Evolutionary conservation across 805 yeast genomes (phyloP).

Genomic region (Nakazawaea anatomiae): DNA sequence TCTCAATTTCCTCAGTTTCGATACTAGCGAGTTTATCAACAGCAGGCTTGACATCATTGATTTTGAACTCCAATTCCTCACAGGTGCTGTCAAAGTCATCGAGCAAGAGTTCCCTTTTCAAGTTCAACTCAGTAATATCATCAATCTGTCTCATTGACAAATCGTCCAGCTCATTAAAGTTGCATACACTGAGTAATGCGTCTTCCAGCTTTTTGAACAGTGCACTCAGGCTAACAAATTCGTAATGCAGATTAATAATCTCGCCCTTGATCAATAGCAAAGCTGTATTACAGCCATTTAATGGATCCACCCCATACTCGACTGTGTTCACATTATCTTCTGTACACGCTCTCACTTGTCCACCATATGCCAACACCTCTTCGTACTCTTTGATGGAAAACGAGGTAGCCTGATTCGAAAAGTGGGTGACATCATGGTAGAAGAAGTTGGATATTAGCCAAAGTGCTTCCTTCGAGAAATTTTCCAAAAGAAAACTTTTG

Average conservation of each 20-base stretch:
- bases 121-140: not conserved
- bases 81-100: constrained; percentile 9
- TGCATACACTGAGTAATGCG: not conserved
- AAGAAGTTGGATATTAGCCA: constrained; percentile 37
- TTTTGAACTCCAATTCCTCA: constrained; percentile 16
- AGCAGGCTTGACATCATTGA: constrained; percentile 20
- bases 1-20: constrained; percentile 17
- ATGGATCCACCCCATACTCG: constrained; percentile 37
- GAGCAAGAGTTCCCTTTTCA: not conserved
- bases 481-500: not conserved
- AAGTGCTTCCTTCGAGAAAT: constrained; percentile 27
- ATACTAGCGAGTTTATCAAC: not conserved
- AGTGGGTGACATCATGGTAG: constrained; percentile 34
- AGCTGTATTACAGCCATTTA: constrained; percentile 36
- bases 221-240: constrained; percentile 18
- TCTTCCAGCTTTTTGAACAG: constrained; percentile 2
- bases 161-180: not conserved
- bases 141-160: not conserved
- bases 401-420: constrained; percentile 30
- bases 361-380: constrained; percentile 24
- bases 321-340: not conserved
- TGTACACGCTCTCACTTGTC: constrained; percentile 17
- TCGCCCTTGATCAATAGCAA: constrained; percentile 34
- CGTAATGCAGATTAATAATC: constrained; percentile 28
- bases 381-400: constrained; percentile 28